Base-by-base conservation (phyloP, 805 yeast species). In the Pichia exigua region DNA sequence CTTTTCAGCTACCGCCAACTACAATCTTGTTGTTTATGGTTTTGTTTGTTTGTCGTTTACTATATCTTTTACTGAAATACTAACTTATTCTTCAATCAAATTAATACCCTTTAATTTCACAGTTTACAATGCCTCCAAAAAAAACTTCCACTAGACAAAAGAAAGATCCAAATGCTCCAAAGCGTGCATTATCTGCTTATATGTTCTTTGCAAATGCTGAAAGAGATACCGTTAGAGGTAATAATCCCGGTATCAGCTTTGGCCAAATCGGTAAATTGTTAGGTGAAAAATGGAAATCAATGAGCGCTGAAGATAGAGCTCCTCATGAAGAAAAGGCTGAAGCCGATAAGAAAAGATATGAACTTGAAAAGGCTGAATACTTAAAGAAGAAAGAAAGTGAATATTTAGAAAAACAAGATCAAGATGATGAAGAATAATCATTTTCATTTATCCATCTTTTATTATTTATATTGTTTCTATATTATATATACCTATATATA, bases 201-300 rank as follows among this genome's bases (percentile, higher is more conserved):
- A 91, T 94, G 98, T 92, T 88, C 82, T 94, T 91, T 68, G 98
- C 99, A 63, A 90, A 89, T 70, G 97, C 90, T 67, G 87, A 87
- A 80, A 91, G 99, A 79, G 97, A 92, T 73, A 81, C 82, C 58
- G 96, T 94, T 61, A 83, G 96, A 71, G 83, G 92, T 57, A 98
- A 91, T 71, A 89, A 92, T 79, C 97, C 98, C 64, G 97, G 96
- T 69, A 87, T 91, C 62, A 74, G 91, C 43, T 94, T 94, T 66
- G 99, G 95, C 61, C 95, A 90, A 75, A 92, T 94, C 59, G 98
- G 98, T 68, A 89, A 85, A 73, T 71, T 89, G 56, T 82, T 94
- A 65, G 99, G 99, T 71, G 97, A 90, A 72, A 86, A 79, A 73
- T 94, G 99, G 99, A 90, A 89, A 82, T 88, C 91, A 56, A 77